Percentiles rank a stretch among this genome's conserved stretches.
phyloP scores from a whole-genome alignment of 2,329 filamentous ascomycete species.

The Hymenoscyphus scutula region DNA sequence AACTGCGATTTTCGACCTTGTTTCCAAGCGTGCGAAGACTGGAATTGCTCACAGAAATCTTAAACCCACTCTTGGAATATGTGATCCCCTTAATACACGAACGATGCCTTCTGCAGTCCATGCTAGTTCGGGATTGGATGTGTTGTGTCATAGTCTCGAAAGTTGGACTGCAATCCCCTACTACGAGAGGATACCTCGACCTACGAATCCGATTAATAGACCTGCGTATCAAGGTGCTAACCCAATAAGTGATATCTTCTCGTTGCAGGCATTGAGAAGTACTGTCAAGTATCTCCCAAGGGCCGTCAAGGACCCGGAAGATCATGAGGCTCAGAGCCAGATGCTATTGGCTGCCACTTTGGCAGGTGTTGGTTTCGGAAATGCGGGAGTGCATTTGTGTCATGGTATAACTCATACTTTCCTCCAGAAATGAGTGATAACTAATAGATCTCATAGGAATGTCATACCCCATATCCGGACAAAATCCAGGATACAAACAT shows the following conservation, averaged over 20 bases:
- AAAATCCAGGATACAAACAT: slow-evolving; percentile 90
- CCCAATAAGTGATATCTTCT: slow-evolving; percentile 97
- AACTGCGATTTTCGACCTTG: slow-evolving; percentile 95
- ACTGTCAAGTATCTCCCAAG: slow-evolving; percentile 92
- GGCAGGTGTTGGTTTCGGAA: slow-evolving; percentile 94
- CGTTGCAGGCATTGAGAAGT: slow-evolving; percentile 74
- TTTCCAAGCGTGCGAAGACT: slow-evolving; percentile 86
- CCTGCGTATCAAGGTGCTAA: slow-evolving; percentile 97
- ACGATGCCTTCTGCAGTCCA: slow-evolving; percentile 96
- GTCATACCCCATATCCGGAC: slow-evolving; percentile 95
- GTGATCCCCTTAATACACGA: slow-evolving; percentile 80
- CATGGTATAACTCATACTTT: slow-evolving; percentile 45
- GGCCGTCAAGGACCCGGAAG: slow-evolving; percentile 82
- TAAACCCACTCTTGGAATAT: slow-evolving; percentile 91
- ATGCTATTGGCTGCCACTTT: slow-evolving; percentile 95
- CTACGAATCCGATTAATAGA: slow-evolving; percentile 82
- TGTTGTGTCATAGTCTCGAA: slow-evolving; percentile 92
- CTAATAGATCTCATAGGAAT: slow-evolving; percentile 56
- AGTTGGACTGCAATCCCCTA: slow-evolving; percentile 98
- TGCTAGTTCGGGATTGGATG: slow-evolving; percentile 87
- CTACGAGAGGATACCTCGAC: slow-evolving; percentile 78
- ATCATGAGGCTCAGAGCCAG: slow-evolving; percentile 87
- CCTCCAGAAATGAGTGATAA: not conserved
- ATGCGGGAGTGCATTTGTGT: slow-evolving; percentile 89
- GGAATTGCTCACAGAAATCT: slow-evolving; percentile 93